Base-by-base conservation (phyloP, 1,284 basidiomycete genomes). In the Sporisorium reilianum region DNA sequence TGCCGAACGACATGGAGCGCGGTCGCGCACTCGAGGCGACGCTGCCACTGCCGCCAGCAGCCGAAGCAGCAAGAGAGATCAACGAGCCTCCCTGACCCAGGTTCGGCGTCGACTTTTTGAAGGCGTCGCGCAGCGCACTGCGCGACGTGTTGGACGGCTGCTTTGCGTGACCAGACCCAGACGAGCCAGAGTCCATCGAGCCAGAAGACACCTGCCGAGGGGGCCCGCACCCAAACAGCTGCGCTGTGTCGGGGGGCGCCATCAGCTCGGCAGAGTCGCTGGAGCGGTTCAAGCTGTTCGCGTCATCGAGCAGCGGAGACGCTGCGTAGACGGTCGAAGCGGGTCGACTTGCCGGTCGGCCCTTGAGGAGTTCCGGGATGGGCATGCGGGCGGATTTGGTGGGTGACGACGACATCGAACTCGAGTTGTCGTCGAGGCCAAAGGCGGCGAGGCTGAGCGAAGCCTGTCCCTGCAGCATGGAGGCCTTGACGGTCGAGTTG, bases 381-480 rank as follows among this genome's bases (percentile, higher is more conserved):
- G 68, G 64, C 67, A 64, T 69, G 14, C 70, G 55, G n/a, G 64
- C 46, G 2, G 55, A 23, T 42, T 74, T 74, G 18, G 53, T 54
- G 0, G 69, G 59, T 0, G 70, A 63, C 10, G 55, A 53, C 6
- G 64, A 40, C 41, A 60, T 9, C 23, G 44, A 50, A 25, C 20
- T 30, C 12, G 55, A 32, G 16, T 32, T 25, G 14, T 53, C 55
- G 10, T 65, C 63, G 25, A 70, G 14, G 3, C 64, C 71, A 20
- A 87, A 78, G 0, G 87, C 82, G 18, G 86, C 87, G 12, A 88
- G 83, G 26, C 88, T 87, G 78, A 93, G 87, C 14, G 89, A 89
- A 26, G 91, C 90, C 2, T 92, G 92, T 0, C 92, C 93, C 79
- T 92, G 93, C 59, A 95, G 86, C 91, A 95, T 94, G n/a, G 92